Evolutionary conservation across 208 protist genomes (phyloP).

Genomic region (Wallacemonas sp.): DNA sequence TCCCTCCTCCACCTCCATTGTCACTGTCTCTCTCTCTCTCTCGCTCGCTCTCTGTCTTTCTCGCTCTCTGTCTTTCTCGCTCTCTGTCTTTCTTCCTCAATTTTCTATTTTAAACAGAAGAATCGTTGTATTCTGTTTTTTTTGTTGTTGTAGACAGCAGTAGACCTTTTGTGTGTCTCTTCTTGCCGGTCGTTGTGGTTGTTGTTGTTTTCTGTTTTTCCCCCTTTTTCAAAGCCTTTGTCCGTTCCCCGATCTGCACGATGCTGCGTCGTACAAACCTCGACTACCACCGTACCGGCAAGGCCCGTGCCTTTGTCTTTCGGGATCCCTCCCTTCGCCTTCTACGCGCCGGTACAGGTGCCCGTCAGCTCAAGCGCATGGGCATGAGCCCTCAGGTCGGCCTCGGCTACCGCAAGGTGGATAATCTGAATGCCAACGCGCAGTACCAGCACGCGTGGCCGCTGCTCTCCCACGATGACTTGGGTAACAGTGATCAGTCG

Average conservation of each 20-base stretch:
- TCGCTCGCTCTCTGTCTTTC: too few species aligned
- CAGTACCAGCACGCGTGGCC: slow-evolving; percentile 92
- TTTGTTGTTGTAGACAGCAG: too few species aligned
- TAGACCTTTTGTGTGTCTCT: background rate
- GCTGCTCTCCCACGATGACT: slow-evolving; percentile 86
- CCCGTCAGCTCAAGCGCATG: slow-evolving; percentile 75
- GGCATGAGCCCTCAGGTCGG: slow-evolving; percentile 60
- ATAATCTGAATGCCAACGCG: slow-evolving; percentile 79
- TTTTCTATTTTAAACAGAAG: too few species aligned
- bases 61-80: too few species aligned
- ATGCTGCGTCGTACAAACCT: slow-evolving; percentile 68
- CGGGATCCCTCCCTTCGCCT: slow-evolving; percentile 76
- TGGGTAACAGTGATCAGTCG: slow-evolving; percentile 91
- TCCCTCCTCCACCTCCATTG: too few species aligned
- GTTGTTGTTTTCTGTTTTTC: slow-evolving; percentile 14
- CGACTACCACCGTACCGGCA: slow-evolving; percentile 68
- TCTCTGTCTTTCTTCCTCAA: too few species aligned
- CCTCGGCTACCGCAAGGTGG: slow-evolving; percentile 67
- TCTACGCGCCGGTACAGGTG: slow-evolving; percentile 69
- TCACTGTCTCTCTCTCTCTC: too few species aligned
- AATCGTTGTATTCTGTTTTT: too few species aligned
- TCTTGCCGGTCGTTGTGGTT: background rate
- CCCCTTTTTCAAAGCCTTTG: slow-evolving; percentile 18
- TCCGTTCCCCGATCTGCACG: background rate
- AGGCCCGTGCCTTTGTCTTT: slow-evolving; percentile 81